A percentile compares a stretch with the other conserved stretches of the same genome.
These are phyloP conservation scores for Carpinus viminea DNA, from an alignment of 306 rosid genomes.

Conservation along the genomic window DNA sequence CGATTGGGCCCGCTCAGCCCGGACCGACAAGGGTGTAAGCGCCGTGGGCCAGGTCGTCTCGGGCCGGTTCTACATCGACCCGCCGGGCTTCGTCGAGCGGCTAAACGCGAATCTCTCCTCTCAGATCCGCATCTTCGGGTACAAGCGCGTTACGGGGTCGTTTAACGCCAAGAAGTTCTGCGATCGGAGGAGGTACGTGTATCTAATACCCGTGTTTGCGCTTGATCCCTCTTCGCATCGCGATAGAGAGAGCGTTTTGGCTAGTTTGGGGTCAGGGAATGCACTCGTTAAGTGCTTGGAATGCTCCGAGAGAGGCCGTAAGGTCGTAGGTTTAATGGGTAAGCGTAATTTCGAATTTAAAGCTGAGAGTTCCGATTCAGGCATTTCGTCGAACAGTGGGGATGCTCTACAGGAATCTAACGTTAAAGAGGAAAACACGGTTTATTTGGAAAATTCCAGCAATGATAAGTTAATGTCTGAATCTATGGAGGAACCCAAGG, in stretches of 20 bases:
- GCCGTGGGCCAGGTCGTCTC: conserved; percentile 97
- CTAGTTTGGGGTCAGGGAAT: conserved; percentile 80
- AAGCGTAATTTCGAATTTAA: conserved; percentile 48
- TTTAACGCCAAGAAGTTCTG: conserved; percentile 92
- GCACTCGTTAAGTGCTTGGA: conserved; percentile 73
- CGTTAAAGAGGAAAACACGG: conserved; percentile 30
- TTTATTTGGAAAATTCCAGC: conserved; percentile 31
- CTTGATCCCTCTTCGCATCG: conserved; percentile 84
- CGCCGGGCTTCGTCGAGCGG: conserved; percentile 87
- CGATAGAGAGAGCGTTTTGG: conserved; percentile 86
- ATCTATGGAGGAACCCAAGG: conserved; percentile 26
- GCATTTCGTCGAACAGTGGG: conserved; percentile 37
- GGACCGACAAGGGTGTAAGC: conserved; percentile 96
- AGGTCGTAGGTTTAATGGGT: conserved; percentile 74
- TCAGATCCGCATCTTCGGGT: conserved; percentile 84
- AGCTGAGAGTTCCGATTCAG: conserved; percentile 37
- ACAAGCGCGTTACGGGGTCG: conserved; percentile 79
- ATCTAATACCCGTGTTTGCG: conserved; percentile 82
- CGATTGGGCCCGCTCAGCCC: conserved; percentile 94
- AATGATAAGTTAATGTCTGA: conserved; percentile 22
- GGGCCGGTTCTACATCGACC: conserved; percentile 88
- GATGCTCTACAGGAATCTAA: conserved; percentile 27
- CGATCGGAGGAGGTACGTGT: conserved; percentile 92
- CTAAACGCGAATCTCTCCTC: conserved; percentile 72
- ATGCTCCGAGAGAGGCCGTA: conserved; percentile 90